Evolutionary conservation across 805 yeast species (phyloP).

Genomic region (Komagataella ulmi): DNA sequence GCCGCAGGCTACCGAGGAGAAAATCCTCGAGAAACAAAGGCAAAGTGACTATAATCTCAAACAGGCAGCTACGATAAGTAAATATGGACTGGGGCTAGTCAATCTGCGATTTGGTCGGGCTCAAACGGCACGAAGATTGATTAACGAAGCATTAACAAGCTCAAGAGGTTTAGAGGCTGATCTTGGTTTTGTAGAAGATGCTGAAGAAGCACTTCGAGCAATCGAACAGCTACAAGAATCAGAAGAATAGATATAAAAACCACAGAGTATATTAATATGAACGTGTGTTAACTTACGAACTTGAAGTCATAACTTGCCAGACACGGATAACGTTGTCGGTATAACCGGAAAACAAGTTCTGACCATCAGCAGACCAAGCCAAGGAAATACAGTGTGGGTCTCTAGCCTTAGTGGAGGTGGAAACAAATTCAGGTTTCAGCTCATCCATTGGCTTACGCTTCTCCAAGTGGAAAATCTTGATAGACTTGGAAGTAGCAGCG

Average conservation of each 20-base stretch:
- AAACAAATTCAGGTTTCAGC: slow-evolving; percentile 94
- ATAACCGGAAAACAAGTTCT: slow-evolving; percentile 99
- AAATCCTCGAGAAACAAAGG: not conserved
- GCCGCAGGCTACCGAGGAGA: not conserved
- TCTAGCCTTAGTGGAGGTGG: slow-evolving; percentile 71
- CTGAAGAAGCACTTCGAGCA: not conserved
- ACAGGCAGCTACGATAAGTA: not conserved
- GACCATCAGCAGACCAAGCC: slow-evolving; percentile 99
- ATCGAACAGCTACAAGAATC: not conserved
- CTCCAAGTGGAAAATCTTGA: slow-evolving; percentile 97
- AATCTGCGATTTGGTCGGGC: not conserved
- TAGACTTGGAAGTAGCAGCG: slow-evolving; percentile 97
- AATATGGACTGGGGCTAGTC: not conserved
- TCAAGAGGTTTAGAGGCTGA: not conserved
- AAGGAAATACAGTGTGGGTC: slow-evolving; percentile 97
- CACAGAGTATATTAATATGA: not conserved
- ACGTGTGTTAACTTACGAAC: slow-evolving; percentile 7
- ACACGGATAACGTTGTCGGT: slow-evolving; percentile 99
- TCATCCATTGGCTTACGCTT: slow-evolving; percentile 90
- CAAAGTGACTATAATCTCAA: not conserved
- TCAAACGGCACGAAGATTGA: not conserved
- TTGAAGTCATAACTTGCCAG: slow-evolving; percentile 98
- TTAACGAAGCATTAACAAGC: not conserved
- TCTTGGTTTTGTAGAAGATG: not conserved
- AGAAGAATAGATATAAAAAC: not conserved